These are phyloP conservation scores for Phytophthora pluvialis DNA, from an alignment of 352 stramenopile genomes.

Conservation along the genomic window DNA sequence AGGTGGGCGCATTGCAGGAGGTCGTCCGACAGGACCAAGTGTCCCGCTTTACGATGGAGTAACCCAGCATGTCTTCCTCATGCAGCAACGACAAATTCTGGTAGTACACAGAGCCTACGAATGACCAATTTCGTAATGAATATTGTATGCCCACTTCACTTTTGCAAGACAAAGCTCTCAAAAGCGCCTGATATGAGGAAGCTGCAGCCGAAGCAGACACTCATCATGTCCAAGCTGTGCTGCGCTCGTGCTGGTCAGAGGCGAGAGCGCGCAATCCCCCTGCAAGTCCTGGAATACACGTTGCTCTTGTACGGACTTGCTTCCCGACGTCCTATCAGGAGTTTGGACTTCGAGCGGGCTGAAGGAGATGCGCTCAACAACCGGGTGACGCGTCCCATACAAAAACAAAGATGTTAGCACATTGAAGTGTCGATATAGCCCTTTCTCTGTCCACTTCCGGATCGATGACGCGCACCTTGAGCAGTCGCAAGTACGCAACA, in stretches of 20 bases:
- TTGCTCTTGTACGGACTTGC: too few relatives aligned
- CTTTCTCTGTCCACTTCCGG: background rate
- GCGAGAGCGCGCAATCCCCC: conserved; percentile 12
- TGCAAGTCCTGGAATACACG: background rate
- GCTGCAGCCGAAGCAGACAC: conserved; percentile 5
- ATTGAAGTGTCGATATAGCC: conserved; percentile 14
- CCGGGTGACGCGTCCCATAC: conserved; percentile 17
- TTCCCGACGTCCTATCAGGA: conserved; percentile 26
- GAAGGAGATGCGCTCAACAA: conserved; percentile 17
- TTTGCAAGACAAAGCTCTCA: background rate
- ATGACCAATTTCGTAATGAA: too few relatives aligned
- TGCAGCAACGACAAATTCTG: background rate
- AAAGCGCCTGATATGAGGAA: background rate
- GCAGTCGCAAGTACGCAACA: background rate
- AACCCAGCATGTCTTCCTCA: background rate
- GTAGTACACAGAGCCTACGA: too few relatives aligned
- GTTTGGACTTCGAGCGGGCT: conserved; percentile 27
- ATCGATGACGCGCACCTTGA: conserved; percentile 7
- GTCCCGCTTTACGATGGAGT: conserved; percentile 69
- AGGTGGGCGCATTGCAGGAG: conserved; percentile 74
- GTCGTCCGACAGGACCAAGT: conserved; percentile 57
- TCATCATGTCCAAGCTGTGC: conserved; percentile 2
- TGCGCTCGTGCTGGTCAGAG: background rate
- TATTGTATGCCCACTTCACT: background rate
- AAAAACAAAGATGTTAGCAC: conserved; percentile 10